Conservation (phyloP, 139 green algal genomes). For the Dunaliella sp. region DNA sequence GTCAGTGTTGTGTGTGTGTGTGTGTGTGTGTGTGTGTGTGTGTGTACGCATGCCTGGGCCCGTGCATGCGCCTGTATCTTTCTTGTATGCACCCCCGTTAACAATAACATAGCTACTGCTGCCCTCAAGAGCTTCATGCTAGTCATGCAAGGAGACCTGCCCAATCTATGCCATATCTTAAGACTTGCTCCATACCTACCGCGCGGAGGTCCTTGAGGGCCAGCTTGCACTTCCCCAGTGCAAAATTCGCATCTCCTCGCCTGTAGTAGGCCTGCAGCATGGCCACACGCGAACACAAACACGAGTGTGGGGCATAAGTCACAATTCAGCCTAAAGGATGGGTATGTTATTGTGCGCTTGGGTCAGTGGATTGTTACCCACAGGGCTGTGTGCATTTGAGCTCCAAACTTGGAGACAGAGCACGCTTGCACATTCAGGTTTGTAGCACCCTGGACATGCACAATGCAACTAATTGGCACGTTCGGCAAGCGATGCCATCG, state of each 20-base stretch:
- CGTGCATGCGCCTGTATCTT: neutral
- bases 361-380: neutral
- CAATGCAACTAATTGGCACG: too few species aligned
- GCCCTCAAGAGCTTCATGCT: too few species aligned
- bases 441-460: too few species aligned
- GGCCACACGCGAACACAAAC: neutral
- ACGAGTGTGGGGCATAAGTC: neutral
- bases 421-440: too few species aligned
- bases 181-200: too few species aligned
- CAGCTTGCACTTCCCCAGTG: constrained; percentile 84
- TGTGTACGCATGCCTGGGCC: neutral
- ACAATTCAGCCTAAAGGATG: neutral
- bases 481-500: too few species aligned
- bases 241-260: constrained; percentile 83
- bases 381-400: neutral
- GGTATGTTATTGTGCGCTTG: neutral
- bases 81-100: too few species aligned
- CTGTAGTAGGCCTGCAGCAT: constrained; percentile 89
- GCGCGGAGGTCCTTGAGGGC: constrained; percentile 87
- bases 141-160: too few species aligned
- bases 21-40: constrained; percentile 11
- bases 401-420: neutral
- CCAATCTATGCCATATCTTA: too few species aligned
- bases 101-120: too few species aligned
- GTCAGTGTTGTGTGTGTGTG: neutral